Conservation (phyloP, 2,329 filamentous ascomycete genomes). For the Bipolaris zeicola region DNA sequence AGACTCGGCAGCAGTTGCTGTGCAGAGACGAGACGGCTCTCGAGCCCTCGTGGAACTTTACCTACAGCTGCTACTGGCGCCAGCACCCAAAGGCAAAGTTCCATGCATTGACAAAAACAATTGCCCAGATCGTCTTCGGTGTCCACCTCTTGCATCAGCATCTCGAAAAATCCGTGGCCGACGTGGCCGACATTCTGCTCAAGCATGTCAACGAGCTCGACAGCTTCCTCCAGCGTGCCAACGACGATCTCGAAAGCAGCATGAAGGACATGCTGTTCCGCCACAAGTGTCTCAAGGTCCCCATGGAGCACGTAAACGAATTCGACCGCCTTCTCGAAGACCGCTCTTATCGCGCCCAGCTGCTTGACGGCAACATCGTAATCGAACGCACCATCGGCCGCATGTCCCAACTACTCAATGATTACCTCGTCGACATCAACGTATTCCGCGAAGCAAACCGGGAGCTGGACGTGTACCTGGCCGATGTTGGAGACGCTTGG, state of each 20-base stretch:
- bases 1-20: conserved; percentile 50
- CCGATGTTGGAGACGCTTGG: conserved; percentile 65
- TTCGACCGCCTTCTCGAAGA: conserved; percentile 91
- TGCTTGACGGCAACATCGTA: conserved; percentile 85
- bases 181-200: conserved; percentile 88
- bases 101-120: conserved; percentile 87
- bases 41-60: conserved; percentile 70
- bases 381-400: conserved; percentile 88
- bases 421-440: conserved; percentile 77
- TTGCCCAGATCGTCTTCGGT: conserved; percentile 92
- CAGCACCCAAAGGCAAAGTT: conserved; percentile 75
- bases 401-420: conserved; percentile 75
- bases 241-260: conserved; percentile 82
- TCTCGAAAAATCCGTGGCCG: conserved; percentile 84
- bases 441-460: conserved; percentile 77
- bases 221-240: conserved; percentile 82
- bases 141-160: conserved; percentile 84
- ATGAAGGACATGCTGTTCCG: conserved; percentile 73
- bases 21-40: conserved; percentile 67
- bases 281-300: conserved; percentile 78
- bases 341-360: conserved; percentile 77
- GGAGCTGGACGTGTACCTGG: conserved; percentile 77
- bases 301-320: conserved; percentile 78
- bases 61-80: conserved; percentile 77
- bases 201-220: conserved; percentile 94